A percentile compares a stretch with the other conserved stretches of the same genome.
These are phyloP conservation scores for Polygonum aviculare DNA, from an alignment of 148 eudicot species.

Conservation along the genomic window DNA sequence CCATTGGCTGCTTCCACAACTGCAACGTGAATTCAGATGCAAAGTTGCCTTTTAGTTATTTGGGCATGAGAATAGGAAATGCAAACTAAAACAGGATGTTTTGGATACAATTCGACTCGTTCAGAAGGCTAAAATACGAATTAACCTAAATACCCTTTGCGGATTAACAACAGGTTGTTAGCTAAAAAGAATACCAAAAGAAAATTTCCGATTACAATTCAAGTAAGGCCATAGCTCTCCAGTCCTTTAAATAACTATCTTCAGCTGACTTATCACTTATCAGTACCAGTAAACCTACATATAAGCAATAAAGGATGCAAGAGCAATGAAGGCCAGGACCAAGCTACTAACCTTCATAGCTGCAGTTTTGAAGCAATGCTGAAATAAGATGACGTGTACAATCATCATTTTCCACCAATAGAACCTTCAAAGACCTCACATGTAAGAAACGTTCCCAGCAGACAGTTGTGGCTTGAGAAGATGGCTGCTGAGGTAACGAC, in stretches of 20 bases:
- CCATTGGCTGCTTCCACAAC: constrained; percentile 32
- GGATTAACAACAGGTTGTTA: not conserved
- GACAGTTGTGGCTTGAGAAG: constrained; percentile 26
- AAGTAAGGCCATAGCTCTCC: not conserved
- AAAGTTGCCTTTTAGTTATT: not conserved
- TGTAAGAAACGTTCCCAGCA: constrained; percentile 53
- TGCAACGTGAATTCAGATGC: constrained; percentile 14
- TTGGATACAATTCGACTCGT: not conserved
- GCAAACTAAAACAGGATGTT: not conserved
- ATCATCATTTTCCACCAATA: constrained; percentile 62
- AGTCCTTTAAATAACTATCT: not conserved
- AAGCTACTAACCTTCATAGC: constrained; percentile 51
- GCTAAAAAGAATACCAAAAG: too few relatives aligned
- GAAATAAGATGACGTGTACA: constrained; percentile 55
- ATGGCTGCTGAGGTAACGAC: constrained; percentile 22
- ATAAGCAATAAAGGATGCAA: not conserved
- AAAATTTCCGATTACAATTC: not conserved
- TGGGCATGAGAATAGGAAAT: not conserved
- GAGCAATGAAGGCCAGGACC: not conserved
- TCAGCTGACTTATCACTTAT: not conserved
- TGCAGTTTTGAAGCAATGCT: constrained; percentile 53
- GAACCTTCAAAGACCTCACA: constrained; percentile 42
- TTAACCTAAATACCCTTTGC: not conserved
- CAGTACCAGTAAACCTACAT: not conserved
- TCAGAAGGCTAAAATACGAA: not conserved